phyloP scores from a whole-genome alignment of 257 asterid genomes.

The Jaltomata sinuosa region DNA sequence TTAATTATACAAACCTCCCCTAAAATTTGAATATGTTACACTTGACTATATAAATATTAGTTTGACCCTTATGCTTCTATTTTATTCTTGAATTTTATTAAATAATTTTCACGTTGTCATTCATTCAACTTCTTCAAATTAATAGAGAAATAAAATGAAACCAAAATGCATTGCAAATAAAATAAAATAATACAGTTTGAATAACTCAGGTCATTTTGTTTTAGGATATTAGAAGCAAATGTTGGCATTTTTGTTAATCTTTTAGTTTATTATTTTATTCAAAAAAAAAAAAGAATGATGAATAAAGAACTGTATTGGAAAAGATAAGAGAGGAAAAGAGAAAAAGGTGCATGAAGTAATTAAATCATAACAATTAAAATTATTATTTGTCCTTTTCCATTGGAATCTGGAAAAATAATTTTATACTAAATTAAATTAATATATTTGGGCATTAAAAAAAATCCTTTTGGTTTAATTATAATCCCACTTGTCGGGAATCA shows the following conservation, averaged over 20 bases:
- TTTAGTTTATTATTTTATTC: background rate
- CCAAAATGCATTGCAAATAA: background rate
- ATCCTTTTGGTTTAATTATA: background rate
- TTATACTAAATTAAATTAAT: background rate
- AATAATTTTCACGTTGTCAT: background rate
- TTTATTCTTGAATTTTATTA: background rate
- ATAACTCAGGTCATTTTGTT: background rate
- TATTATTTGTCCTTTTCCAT: background rate
- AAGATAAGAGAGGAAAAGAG: background rate
- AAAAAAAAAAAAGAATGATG: too few relatives aligned
- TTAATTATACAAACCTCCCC: background rate
- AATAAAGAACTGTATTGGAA: background rate
- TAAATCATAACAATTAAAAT: background rate
- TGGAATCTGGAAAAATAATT: background rate
- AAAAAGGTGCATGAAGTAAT: background rate
- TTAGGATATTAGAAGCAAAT: background rate
- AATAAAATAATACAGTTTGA: too few relatives aligned
- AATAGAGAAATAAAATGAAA: background rate
- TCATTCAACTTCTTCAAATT: background rate
- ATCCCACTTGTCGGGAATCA: background rate
- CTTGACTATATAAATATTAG: background rate
- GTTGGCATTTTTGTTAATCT: background rate
- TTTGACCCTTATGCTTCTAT: background rate
- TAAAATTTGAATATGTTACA: background rate
- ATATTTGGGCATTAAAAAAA: background rate